A percentile compares a stretch with the other conserved stretches of the same genome.
Conservation (phyloP, 768 basidiomycete species). For the Termitomyces sp. region DNA sequence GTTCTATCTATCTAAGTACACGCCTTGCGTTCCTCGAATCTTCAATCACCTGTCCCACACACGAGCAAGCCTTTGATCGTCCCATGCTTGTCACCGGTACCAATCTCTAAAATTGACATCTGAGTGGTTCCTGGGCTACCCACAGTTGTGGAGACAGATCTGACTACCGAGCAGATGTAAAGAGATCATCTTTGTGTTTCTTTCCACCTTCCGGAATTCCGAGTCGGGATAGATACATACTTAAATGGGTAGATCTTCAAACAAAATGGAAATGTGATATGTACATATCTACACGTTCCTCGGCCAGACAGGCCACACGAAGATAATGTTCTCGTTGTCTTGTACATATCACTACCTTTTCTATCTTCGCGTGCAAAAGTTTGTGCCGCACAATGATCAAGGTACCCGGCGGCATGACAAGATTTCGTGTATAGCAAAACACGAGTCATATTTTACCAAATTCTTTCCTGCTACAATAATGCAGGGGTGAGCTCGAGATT, state of each 20-base stretch:
- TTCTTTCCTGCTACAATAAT: no score
- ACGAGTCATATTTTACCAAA: no score
- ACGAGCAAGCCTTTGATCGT: not conserved
- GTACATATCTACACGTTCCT: no score
- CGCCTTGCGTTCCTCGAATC: not conserved
- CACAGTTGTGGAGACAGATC: not conserved
- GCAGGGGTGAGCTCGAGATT: not conserved
- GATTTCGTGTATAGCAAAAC: no score
- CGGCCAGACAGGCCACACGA: no score
- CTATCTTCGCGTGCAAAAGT: no score
- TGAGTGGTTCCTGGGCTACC: not conserved
- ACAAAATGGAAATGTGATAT: no score
- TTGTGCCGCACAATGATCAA: not conserved
- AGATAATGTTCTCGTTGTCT: no score
- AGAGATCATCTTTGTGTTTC: not conserved
- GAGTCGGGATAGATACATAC: no score
- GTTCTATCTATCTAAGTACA: not conserved
- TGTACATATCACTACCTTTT: no score
- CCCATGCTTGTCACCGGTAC: not conserved
- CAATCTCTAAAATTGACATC: not conserved
- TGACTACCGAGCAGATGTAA: not conserved
- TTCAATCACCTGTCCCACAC: not conserved
- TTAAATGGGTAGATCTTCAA: no score
- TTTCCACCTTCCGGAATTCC: no score
- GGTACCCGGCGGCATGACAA: not conserved